Conservation (phyloP, 2,329 filamentous ascomycete genomes). For the Diaporthe batatas region DNA sequence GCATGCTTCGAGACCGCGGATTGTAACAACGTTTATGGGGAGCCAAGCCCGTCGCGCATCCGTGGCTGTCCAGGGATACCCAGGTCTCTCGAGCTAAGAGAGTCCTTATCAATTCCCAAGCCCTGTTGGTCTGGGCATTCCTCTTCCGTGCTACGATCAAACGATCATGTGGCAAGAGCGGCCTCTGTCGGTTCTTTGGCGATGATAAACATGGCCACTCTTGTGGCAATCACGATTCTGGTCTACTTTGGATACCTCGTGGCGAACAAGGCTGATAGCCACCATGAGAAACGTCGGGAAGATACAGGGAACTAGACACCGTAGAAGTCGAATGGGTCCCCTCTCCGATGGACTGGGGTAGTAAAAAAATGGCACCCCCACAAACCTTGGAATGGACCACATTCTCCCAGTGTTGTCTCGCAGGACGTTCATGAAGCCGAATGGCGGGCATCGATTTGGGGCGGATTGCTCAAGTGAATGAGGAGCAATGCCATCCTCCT, state of each 20-base stretch:
- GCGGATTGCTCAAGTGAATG: neutral
- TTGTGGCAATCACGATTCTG: neutral
- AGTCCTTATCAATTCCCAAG: slow-evolving; percentile 7
- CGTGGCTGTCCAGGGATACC: slow-evolving; percentile 2
- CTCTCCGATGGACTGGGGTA: neutral
- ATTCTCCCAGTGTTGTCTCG: no score
- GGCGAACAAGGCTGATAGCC: neutral
- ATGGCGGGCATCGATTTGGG: no score
- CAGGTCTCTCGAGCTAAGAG: slow-evolving; percentile 1
- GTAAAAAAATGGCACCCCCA: neutral
- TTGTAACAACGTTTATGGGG: neutral
- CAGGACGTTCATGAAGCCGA: neutral
- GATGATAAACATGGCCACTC: slow-evolving; percentile 1
- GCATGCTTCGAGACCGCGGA: slow-evolving; percentile 6
- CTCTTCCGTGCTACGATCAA: slow-evolving; percentile 17
- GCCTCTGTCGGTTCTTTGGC: neutral
- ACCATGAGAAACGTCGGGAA: no score
- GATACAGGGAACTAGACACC: neutral
- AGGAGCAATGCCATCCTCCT: neutral
- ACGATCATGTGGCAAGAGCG: neutral
- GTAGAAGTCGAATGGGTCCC: neutral
- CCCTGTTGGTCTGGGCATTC: neutral
- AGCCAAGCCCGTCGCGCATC: neutral
- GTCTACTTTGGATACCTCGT: neutral
- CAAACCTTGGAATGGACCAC: neutral